phyloP scores from a whole-genome alignment of 331 rosid genomes.

The Telfairia occidentalis region DNA sequence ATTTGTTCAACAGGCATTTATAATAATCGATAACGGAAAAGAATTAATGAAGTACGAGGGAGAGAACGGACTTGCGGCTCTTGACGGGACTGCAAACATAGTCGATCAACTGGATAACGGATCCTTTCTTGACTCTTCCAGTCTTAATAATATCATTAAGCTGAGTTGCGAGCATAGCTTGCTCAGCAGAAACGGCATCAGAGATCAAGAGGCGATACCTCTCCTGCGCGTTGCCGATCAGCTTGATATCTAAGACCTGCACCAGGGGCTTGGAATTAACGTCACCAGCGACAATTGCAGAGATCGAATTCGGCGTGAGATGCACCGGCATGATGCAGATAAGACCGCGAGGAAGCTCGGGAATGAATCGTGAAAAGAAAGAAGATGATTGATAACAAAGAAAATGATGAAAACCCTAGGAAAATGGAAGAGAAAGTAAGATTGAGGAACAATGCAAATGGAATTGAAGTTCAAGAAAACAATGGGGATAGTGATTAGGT shows the following conservation, averaged over 20 bases:
- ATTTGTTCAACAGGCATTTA: background rate
- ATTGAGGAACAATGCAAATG: background rate
- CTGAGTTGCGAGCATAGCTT: constrained; percentile 74
- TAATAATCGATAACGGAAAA: background rate
- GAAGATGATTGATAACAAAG: background rate
- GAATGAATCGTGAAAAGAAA: background rate
- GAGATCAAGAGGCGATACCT: constrained; percentile 65
- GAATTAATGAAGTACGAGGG: background rate
- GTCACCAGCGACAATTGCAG: constrained; percentile 55
- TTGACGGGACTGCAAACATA: constrained; percentile 53
- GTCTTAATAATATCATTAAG: constrained; percentile 48
- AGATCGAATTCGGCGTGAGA: constrained; percentile 70
- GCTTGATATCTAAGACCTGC: constrained; percentile 58
- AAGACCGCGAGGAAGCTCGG: constrained; percentile 12
- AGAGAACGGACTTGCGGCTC: constrained; percentile 52
- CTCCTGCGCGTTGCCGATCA: constrained; percentile 40
- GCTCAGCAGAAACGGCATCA: constrained; percentile 50
- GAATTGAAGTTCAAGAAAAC: background rate
- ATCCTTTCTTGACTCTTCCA: constrained; percentile 53
- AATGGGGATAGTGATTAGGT: background rate
- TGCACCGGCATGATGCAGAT: constrained; percentile 50
- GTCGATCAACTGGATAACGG: constrained; percentile 77
- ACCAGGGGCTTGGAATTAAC: constrained; percentile 67
- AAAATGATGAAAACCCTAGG: background rate
- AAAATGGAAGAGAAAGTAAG: background rate